Evolutionary conservation across 257 asterid genomes (phyloP), one percentile per base, ranked within the genome.

Genomic region (Pogostemon cablin): DNA sequence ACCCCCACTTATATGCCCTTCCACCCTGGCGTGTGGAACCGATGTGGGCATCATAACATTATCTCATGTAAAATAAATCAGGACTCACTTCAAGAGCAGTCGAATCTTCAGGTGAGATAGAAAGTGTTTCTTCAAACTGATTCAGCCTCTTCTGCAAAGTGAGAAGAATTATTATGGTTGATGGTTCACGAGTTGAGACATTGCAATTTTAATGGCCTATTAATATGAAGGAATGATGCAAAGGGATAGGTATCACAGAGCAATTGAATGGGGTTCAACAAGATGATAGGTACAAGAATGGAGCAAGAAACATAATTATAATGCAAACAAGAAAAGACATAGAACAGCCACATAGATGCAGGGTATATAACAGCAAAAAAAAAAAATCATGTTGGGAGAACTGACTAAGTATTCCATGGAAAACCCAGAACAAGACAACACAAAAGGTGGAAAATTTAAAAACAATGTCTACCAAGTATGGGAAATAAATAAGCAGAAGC

Each of bases 51-150:
- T 67, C 43, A 15, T 41, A 42, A 25, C 32, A 25, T 25, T 25
- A 25, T 25, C 32, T 25, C 32, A 25, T 25, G 32, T 25, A 6
- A 7, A 70, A 60, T 42, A 69, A 63, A 76, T 71, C 15, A 48
- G 9, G 39, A 81, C 97, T 93, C 83, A 91, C 99, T 83, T 91
- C 98, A 76, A 93, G 91, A 42, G 98, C 92, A 69, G 73, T 71
- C 62, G 93, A 75, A 81, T 93, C 97, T 72, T 86, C 96, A 42
- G 90, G 91, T 46, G 86, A 80, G 66, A 68, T 71, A 20, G 67
- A 82, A 74, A 91, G 95, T 72, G 86, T 81, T 75, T 78, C 89
- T 82, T 93, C 91, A 70, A 87, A 89, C 71, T 86, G 89, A 85
- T 76, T 81, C 79, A 93, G 87, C 83, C 83, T 80, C 79, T 81